A percentile compares a stretch with the other conserved stretches of the same genome.
phyloP scores from a whole-genome alignment of 1,284 basidiomycete species.

The Leccinum proliferum region DNA sequence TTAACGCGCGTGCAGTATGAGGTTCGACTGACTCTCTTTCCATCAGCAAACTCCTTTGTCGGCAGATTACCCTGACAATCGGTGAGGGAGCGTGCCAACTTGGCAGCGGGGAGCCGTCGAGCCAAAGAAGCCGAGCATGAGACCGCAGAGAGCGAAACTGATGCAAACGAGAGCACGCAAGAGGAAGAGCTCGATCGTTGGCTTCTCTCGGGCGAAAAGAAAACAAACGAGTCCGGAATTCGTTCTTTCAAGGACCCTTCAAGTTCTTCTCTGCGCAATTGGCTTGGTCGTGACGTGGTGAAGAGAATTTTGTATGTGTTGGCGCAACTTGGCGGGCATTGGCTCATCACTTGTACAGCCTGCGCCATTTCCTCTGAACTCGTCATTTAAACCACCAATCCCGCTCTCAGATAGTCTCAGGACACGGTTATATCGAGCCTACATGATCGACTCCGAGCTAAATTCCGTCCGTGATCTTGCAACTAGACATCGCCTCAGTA shows the following conservation, averaged over 20 bases:
- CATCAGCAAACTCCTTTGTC: slow-evolving; percentile 11
- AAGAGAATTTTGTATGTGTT: slow-evolving; percentile 26
- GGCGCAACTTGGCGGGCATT: not conserved
- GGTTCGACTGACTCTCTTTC: not conserved
- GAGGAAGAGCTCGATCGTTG: slow-evolving; percentile 10
- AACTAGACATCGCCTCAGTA: slow-evolving; percentile 53
- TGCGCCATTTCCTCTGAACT: slow-evolving; percentile 73
- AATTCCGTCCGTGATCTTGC: slow-evolving; percentile 61
- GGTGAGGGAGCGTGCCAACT: slow-evolving; percentile 4
- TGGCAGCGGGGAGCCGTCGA: not conserved
- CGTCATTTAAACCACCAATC: slow-evolving; percentile 70
- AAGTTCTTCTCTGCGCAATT: slow-evolving; percentile 39
- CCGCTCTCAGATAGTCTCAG: slow-evolving; percentile 64
- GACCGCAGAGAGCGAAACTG: not conserved
- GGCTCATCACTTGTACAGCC: not conserved
- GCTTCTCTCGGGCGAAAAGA: slow-evolving; percentile 10
- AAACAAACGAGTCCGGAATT: slow-evolving; percentile 13
- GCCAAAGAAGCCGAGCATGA: slow-evolving; percentile 4
- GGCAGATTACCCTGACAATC: slow-evolving; percentile 9
- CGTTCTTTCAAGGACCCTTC: slow-evolving; percentile 9
- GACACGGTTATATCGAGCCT: slow-evolving; percentile 48
- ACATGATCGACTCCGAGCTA: slow-evolving; percentile 48
- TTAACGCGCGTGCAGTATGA: too few species aligned
- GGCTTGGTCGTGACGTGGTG: slow-evolving; percentile 53
- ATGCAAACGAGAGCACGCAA: not conserved